Conservation (phyloP, 352 stramenopile species). For the Globisporangium irregulare region DNA sequence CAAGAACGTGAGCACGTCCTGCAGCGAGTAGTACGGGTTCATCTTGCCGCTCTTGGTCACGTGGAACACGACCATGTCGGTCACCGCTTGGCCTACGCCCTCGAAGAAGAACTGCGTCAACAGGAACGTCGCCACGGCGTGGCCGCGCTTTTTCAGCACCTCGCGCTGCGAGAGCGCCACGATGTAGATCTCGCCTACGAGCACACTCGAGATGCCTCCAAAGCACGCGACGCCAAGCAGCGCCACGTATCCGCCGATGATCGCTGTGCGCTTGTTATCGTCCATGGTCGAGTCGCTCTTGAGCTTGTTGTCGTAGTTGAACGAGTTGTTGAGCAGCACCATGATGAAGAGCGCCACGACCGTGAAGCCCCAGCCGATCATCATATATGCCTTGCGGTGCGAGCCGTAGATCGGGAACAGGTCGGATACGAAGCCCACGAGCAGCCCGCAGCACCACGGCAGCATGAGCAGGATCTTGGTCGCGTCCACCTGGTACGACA, state of each 20-base stretch:
- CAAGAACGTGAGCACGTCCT: constrained; percentile 30
- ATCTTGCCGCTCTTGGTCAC: constrained; percentile 16
- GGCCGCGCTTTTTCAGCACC: constrained; percentile 26
- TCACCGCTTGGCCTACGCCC: constrained; percentile 29
- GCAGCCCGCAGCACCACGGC: constrained; percentile 33
- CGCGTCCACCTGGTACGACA: constrained; percentile 33
- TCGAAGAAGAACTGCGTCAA: constrained; percentile 34
- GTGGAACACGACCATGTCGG: constrained; percentile 32
- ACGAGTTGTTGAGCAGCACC: constrained; percentile 31
- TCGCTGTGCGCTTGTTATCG: constrained; percentile 14
- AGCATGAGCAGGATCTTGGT: constrained; percentile 35
- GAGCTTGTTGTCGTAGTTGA: constrained; percentile 21
- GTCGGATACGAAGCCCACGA: constrained; percentile 21
- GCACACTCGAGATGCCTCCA: constrained; percentile 35
- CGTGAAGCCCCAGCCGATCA: constrained; percentile 19
- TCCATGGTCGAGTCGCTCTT: constrained; percentile 23
- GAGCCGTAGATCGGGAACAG: constrained; percentile 17
- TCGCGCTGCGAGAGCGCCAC: constrained; percentile 38
- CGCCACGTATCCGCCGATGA: constrained; percentile 35
- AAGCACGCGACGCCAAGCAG: constrained; percentile 41
- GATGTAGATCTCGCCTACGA: constrained; percentile 43
- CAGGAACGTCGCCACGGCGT: constrained; percentile 30
- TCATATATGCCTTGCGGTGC: constrained; percentile 23
- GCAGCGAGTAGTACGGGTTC: constrained; percentile 25
- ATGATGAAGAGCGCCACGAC: constrained; percentile 34